These are phyloP conservation scores for Aspergillus pseudotamarii DNA, from an alignment of 2,329 filamentous ascomycete species.

Conservation along the genomic window DNA sequence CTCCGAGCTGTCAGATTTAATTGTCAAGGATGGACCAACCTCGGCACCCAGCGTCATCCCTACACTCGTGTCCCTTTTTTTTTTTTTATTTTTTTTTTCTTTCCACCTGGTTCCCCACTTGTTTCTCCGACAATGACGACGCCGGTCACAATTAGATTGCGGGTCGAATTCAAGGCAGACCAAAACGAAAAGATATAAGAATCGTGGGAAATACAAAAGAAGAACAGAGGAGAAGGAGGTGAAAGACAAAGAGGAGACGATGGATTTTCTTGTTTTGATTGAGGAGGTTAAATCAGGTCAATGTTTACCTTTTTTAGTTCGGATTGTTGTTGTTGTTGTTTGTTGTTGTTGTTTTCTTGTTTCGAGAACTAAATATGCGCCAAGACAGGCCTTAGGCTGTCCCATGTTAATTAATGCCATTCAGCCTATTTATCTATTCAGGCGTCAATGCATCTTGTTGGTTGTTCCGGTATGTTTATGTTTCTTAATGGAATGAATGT, in stretches of 20 bases:
- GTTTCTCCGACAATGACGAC: neutral
- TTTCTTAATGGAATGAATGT: neutral
- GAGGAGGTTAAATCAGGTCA: neutral
- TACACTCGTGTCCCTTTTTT: neutral
- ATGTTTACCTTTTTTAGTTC: neutral
- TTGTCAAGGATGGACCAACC: neutral
- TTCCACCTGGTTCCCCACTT: neutral
- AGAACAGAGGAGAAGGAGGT: neutral
- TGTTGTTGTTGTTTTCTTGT: neutral
- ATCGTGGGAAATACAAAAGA: neutral
- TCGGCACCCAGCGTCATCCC: conserved; percentile 5
- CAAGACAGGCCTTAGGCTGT: conserved; percentile 1
- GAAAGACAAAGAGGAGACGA: neutral
- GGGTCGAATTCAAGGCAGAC: neutral
- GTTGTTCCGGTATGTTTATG: neutral
- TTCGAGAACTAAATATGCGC: conserved; percentile 4
- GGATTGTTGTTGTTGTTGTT: neutral
- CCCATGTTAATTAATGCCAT: neutral
- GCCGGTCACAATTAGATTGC: neutral
- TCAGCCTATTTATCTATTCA: neutral
- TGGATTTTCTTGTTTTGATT: neutral
- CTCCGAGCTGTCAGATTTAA: neutral
- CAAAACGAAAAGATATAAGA: neutral
- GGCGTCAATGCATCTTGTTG: neutral
- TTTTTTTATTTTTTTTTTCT: conserved; percentile 2